A percentile compares a stretch with the other conserved stretches of the same genome.
phyloP scores from a whole-genome alignment of 2,329 filamentous ascomycete species.

The Tolypocladium paradoxum region DNA sequence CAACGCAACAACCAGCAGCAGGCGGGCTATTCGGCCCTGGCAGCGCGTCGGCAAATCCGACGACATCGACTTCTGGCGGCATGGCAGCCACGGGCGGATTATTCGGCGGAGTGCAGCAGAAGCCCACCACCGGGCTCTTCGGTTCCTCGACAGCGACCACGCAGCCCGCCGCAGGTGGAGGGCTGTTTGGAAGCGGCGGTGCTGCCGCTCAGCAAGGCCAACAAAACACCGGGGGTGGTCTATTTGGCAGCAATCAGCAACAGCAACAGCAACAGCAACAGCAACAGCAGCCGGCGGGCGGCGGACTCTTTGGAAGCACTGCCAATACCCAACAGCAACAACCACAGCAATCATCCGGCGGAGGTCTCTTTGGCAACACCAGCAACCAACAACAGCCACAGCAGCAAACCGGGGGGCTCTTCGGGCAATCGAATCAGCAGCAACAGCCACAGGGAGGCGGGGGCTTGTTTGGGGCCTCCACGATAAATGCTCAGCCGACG shows the following conservation, averaged over 20 bases:
- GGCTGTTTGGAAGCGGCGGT: slow-evolving; percentile 10
- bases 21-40: slow-evolving; percentile 26
- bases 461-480: slow-evolving; percentile 18
- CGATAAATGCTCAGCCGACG: slow-evolving; percentile 9
- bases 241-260: slow-evolving; percentile 7
- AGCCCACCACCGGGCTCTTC: slow-evolving; percentile 18
- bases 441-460: slow-evolving; percentile 14
- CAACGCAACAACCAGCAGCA: slow-evolving; percentile 21
- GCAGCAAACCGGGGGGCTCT: slow-evolving; percentile 15
- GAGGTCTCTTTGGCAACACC: slow-evolving; percentile 14
- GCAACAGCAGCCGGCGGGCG: slow-evolving; percentile 8
- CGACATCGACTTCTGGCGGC: slow-evolving; percentile 14
- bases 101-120: slow-evolving; percentile 21
- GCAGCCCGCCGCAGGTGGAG: slow-evolving; percentile 8
- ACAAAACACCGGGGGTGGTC: slow-evolving; percentile 1
- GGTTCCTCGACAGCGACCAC: slow-evolving; percentile 14
- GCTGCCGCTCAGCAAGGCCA: slow-evolving; percentile 2
- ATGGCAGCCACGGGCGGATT: slow-evolving; percentile 27
- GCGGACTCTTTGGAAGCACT: slow-evolving; percentile 21
- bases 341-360: slow-evolving; percentile 7
- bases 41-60: slow-evolving; percentile 14
- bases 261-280: slow-evolving; percentile 2
- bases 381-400: slow-evolving; percentile 12
- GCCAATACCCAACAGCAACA: slow-evolving; percentile 16
- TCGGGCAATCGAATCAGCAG: slow-evolving; percentile 13